phyloP scores from a whole-genome alignment of 345 rosid species.

The Syzygium grande region DNA sequence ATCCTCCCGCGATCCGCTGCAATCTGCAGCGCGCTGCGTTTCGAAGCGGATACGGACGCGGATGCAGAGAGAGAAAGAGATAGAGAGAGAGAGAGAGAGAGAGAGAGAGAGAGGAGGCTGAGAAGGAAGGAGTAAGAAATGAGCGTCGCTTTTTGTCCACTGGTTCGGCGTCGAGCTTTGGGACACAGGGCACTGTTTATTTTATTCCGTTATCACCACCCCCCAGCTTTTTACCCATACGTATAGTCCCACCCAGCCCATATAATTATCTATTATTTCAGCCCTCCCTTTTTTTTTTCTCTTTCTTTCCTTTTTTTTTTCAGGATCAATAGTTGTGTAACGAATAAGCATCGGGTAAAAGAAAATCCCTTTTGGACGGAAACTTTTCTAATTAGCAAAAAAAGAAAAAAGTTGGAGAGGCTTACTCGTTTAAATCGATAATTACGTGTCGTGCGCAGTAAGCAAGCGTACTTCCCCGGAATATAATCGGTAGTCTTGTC shows the following conservation, averaged over 20 bases:
- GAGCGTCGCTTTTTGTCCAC: background rate
- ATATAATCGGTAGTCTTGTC: too few species aligned
- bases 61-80: background rate
- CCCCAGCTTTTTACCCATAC: background rate
- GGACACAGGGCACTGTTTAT: background rate
- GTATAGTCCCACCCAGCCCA: too few species aligned
- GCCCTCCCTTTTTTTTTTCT: too few species aligned
- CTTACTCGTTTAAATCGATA: rapidly evolving
- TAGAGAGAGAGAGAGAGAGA: background rate
- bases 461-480: background rate
- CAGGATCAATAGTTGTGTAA: background rate
- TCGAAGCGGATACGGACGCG: background rate
- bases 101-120: background rate
- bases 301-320: background rate
- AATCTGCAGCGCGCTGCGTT: background rate
- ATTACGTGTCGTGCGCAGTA: rapidly evolving
- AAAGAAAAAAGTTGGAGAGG: background rate
- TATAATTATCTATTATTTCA: too few species aligned
- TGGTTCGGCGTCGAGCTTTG: background rate
- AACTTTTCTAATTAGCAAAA: background rate
- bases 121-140: background rate
- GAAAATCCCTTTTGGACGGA: background rate
- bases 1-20: background rate
- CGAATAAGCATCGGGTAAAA: background rate
- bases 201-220: too few species aligned